phyloP scores from a whole-genome alignment of 208 protist genomes.

The Wallacemonas sp. region DNA sequence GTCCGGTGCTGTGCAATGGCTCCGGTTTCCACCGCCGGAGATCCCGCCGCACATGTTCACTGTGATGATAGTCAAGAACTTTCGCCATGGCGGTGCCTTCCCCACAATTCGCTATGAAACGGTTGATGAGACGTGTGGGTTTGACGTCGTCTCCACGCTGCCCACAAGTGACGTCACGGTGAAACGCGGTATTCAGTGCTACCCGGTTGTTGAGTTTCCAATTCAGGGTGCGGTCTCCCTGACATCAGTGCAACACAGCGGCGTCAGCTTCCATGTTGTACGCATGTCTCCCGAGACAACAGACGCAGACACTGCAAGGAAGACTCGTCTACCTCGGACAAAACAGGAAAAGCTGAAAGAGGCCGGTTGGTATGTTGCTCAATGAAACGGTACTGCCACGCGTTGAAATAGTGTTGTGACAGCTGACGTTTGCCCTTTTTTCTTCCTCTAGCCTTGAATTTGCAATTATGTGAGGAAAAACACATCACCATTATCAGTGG shows the following conservation, averaged over 20 bases:
- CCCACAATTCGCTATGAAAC: slow-evolving; percentile 48
- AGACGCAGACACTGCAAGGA: slow-evolving; percentile 1
- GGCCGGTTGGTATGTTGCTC: not conserved
- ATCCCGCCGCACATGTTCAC: slow-evolving; percentile 42
- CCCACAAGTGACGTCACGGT: slow-evolving; percentile 1
- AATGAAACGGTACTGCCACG: not conserved
- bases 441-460: not conserved
- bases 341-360: slow-evolving; percentile 9
- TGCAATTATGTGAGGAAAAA: no score
- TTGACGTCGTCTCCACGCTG: slow-evolving; percentile 15
- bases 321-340: not conserved
- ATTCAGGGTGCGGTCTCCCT: not conserved
- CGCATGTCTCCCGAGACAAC: not conserved
- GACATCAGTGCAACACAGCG: slow-evolving; percentile 10
- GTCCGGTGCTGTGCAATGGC: slow-evolving; percentile 29
- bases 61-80: slow-evolving; percentile 20
- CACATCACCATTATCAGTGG: no score
- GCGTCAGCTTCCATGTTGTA: slow-evolving; percentile 1
- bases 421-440: not conserved
- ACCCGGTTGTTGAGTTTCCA: slow-evolving; percentile 2
- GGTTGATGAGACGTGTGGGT: slow-evolving; percentile 30
- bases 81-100: slow-evolving; percentile 12
- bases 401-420: slow-evolving; percentile 1
- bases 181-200: slow-evolving; percentile 14
- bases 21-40: slow-evolving; percentile 50